Base-by-base conservation (phyloP, 148 eudicot genomes). In the Persicaria tinctoria region DNA sequence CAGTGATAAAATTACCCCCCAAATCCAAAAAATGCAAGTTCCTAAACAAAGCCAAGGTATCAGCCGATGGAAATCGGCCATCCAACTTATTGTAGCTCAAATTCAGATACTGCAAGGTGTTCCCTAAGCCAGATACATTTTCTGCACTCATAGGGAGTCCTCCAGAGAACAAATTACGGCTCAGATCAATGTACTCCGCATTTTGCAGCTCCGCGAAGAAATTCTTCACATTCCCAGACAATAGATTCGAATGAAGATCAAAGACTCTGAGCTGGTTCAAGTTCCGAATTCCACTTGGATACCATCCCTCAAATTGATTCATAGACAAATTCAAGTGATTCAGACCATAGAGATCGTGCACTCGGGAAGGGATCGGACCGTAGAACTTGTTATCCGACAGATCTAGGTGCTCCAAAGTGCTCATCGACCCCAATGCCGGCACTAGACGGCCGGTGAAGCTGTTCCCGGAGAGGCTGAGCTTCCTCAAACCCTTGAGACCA, bases 1-100 rank as follows among this genome's bases (percentile, higher is more conserved):
- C 98, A 68, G 48, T 79, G 14, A 95, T 70, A 78, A 69, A 80
- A 86, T 90, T 95, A 74, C 77, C 78, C 12, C 91, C 89, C 83
- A 95, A 83, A 81, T 95, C 98, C 85, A 95, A 83, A 72, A 85
- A 86, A 78, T 76, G 82, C 89, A 95, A 80, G 73, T 84, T 92
- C 86, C 82, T 78, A 78, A 95, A 95, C 85, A 87, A 80, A 32
- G 27, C 75, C 75, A 95, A 70, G 0, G 84, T 80, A 27, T 84
- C 90, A 53, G 53, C 78, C 8, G 77, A 75, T 62, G 91, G 82
- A 56, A 95, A 92, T 70, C 79, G 80, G 3, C 96, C 98, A 72
- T 77, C 80, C 75, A 95, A 70, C 66, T 48, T 47, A 78, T 91
- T 94, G 44, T 78, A 46, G 72, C 96, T 92, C 80, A 92, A 80